Conservation (phyloP, 1,284 basidiomycete genomes). For the Vanrija sp. region DNA sequence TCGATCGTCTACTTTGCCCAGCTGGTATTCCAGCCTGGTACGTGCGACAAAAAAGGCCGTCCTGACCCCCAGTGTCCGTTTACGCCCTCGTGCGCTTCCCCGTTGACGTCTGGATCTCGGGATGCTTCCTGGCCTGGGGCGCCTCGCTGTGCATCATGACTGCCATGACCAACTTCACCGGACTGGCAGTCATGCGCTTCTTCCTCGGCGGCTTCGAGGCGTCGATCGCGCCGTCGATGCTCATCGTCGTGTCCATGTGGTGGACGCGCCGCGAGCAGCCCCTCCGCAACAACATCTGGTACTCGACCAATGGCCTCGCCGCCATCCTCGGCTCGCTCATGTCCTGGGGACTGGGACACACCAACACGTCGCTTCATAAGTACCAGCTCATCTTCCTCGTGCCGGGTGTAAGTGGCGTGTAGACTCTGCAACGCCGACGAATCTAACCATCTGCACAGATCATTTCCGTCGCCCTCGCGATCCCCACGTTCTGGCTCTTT, state of each 20-base stretch:
- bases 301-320: constrained; percentile 19
- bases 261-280: constrained; percentile 37
- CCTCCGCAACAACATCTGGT: constrained; percentile 27
- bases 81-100: constrained; percentile 31
- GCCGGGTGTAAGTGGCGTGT: constrained; percentile 40
- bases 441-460: no score
- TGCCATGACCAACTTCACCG: constrained; percentile 20
- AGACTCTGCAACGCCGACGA: no score
- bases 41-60: neutral
- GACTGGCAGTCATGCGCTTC: constrained; percentile 15
- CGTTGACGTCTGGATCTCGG: constrained; percentile 29
- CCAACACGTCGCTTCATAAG: constrained; percentile 18
- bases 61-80: constrained; percentile 16
- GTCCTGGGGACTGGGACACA: constrained; percentile 36
- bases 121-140: constrained; percentile 29
- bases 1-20: constrained; percentile 34
- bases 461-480: constrained; percentile 23
- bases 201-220: constrained; percentile 33
- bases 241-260: constrained; percentile 33
- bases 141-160: constrained; percentile 22
- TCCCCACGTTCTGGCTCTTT: constrained; percentile 31
- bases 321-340: constrained; percentile 26
- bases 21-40: constrained; percentile 10
- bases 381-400: constrained; percentile 54
- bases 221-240: constrained; percentile 23